Percentiles rank a stretch among this genome's conserved stretches.
Conservation (phyloP, 768 basidiomycete genomes). For the Collybiopsis luxurians region DNA sequence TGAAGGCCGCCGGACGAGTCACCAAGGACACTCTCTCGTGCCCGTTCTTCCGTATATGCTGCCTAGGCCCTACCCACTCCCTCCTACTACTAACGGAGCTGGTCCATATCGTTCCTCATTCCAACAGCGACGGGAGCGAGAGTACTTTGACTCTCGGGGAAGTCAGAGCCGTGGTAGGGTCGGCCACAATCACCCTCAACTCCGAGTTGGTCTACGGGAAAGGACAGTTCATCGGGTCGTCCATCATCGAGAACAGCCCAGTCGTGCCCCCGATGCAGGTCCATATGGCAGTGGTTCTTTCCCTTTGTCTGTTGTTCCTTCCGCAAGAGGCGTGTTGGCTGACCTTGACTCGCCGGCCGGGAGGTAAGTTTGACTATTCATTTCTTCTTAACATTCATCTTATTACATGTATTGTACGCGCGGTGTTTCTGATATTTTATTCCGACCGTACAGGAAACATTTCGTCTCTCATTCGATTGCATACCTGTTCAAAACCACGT, state of each 20-base stretch:
- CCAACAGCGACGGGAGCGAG: neutral
- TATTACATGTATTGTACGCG: too few species aligned
- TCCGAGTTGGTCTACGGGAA: neutral
- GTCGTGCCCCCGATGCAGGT: neutral
- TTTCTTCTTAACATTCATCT: constrained; percentile 3
- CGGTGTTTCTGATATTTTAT: constrained; percentile 7
- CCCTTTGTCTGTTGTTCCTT: neutral
- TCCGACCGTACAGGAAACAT: constrained; percentile 36
- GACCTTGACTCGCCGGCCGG: constrained; percentile 1
- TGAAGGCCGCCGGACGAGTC: neutral
- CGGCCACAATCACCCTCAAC: neutral
- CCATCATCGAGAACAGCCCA: neutral
- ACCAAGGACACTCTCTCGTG: neutral
- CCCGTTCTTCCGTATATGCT: neutral
- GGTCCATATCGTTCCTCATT: neutral
- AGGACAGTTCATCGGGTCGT: neutral
- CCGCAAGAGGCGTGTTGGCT: constrained; percentile 2
- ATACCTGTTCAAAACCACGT: constrained; percentile 67
- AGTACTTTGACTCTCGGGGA: neutral
- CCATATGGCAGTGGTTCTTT: neutral
- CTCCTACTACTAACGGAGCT: neutral
- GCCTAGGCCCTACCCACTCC: neutral
- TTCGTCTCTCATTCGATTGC: constrained; percentile 62
- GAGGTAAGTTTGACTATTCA: neutral
- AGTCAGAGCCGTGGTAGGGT: neutral